Percentiles rank a stretch among this genome's conserved stretches.
These are phyloP conservation scores for Pelargonium citronellum DNA, from an alignment of 441 rosid species.

Conservation along the genomic window DNA sequence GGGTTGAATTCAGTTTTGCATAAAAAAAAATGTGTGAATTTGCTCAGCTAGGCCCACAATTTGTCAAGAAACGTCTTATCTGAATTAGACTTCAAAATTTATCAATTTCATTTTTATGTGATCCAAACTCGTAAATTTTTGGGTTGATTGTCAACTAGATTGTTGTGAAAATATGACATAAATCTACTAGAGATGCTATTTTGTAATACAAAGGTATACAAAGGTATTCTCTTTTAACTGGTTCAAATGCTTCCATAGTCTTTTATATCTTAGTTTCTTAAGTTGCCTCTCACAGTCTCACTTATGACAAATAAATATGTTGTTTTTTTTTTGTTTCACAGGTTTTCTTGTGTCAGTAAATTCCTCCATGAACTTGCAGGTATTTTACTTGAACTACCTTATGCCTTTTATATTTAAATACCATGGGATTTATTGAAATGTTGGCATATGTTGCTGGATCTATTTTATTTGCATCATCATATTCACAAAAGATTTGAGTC, in stretches of 20 bases:
- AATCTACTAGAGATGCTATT: no score
- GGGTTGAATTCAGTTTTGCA: no score
- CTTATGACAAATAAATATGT: neutral
- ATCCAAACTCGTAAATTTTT: no score
- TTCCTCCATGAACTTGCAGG: constrained; percentile 97
- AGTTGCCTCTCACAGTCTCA: neutral
- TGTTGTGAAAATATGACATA: no score
- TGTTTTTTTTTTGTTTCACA: constrained; percentile 19
- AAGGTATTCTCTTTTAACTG: constrained; percentile 33
- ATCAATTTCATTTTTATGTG: no score
- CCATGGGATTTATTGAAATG: neutral
- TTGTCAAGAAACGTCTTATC: no score
- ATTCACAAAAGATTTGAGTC: neutral
- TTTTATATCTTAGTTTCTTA: neutral
- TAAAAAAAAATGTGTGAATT: no score
- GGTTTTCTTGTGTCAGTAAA: constrained; percentile 93
- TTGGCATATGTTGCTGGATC: neutral
- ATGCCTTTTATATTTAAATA: neutral
- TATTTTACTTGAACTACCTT: constrained; percentile 10
- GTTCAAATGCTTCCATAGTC: neutral
- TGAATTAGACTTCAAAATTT: no score
- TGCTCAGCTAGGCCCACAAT: no score
- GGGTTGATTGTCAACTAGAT: no score
- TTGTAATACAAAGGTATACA: no score
- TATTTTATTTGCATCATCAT: neutral